These are phyloP conservation scores for Metschnikowia aberdeeniae DNA, from an alignment of 805 yeast species.

Conservation along the genomic window DNA sequence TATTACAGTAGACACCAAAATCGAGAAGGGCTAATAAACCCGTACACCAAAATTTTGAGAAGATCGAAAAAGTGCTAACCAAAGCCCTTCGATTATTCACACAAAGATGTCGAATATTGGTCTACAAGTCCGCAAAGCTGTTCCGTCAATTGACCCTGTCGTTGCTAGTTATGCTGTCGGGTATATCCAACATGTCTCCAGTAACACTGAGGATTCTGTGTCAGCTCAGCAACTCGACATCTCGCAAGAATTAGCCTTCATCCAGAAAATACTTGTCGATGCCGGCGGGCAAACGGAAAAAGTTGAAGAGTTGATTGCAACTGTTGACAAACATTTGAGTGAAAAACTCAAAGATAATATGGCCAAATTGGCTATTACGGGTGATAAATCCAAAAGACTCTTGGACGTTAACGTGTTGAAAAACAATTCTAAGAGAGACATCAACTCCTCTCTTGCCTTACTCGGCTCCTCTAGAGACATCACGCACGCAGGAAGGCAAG, in stretches of 20 bases:
- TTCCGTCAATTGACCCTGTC: constrained; percentile 78
- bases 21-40: neutral
- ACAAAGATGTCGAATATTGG: constrained; percentile 37
- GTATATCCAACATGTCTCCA: constrained; percentile 77
- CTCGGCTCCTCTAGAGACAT: constrained; percentile 78
- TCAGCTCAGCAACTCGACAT: constrained; percentile 68
- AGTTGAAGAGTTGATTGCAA: constrained; percentile 45
- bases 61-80: neutral
- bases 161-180: constrained; percentile 91
- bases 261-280: constrained; percentile 59
- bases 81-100: neutral
- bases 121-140: constrained; percentile 76
- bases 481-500: constrained; percentile 85
- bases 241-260: constrained; percentile 61
- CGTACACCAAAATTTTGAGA: constrained; percentile 2
- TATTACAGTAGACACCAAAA: neutral
- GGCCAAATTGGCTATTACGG: constrained; percentile 71
- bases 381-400: constrained; percentile 85
- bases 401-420: constrained; percentile 68
- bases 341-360: constrained; percentile 60
- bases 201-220: constrained; percentile 77
- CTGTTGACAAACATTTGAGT: constrained; percentile 45
- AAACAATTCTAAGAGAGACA: constrained; percentile 63
- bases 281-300: constrained; percentile 76
- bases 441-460: constrained; percentile 69